Evolutionary conservation across 169 alveolate species (phyloP).

Genomic region (Cryptosporidium sp.): DNA sequence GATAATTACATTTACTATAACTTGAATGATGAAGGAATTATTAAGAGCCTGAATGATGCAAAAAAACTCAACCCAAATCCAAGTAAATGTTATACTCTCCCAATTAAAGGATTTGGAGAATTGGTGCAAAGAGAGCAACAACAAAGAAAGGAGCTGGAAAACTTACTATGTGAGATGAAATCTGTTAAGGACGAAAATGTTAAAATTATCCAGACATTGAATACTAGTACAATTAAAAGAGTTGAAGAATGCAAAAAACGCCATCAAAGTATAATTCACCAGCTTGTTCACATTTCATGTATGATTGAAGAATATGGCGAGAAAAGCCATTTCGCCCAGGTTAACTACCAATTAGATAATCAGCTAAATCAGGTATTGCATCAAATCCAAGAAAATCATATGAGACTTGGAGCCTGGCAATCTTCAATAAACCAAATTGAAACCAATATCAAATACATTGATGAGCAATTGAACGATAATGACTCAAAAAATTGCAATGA

Average conservation of each 20-base stretch:
- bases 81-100: slow-evolving; percentile 58
- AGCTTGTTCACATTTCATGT: slow-evolving; percentile 61
- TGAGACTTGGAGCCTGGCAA: slow-evolving; percentile 72
- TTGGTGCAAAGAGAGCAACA: slow-evolving; percentile 61
- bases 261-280: slow-evolving; percentile 68
- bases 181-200: slow-evolving; percentile 58
- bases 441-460: slow-evolving; percentile 62
- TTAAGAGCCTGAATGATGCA: slow-evolving; percentile 41
- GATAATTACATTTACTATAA: slow-evolving; percentile 61
- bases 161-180: slow-evolving; percentile 47
- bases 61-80: slow-evolving; percentile 68
- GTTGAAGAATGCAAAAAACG: slow-evolving; percentile 70
- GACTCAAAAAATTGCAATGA: neutral
- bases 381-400: slow-evolving; percentile 61
- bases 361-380: slow-evolving; percentile 62
- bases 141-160: slow-evolving; percentile 69
- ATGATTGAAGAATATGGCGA: slow-evolving; percentile 72
- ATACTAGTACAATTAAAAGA: slow-evolving; percentile 51
- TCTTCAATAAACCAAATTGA: slow-evolving; percentile 58
- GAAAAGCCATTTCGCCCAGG: slow-evolving; percentile 47
- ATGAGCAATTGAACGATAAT: slow-evolving; percentile 39
- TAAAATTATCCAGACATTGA: slow-evolving; percentile 35
- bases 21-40: slow-evolving; percentile 58
- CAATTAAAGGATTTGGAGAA: slow-evolving; percentile 71
- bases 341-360: slow-evolving; percentile 59